phyloP scores from a whole-genome alignment of 2,329 filamentous ascomycete species.

The Aspergillus clavatus region DNA sequence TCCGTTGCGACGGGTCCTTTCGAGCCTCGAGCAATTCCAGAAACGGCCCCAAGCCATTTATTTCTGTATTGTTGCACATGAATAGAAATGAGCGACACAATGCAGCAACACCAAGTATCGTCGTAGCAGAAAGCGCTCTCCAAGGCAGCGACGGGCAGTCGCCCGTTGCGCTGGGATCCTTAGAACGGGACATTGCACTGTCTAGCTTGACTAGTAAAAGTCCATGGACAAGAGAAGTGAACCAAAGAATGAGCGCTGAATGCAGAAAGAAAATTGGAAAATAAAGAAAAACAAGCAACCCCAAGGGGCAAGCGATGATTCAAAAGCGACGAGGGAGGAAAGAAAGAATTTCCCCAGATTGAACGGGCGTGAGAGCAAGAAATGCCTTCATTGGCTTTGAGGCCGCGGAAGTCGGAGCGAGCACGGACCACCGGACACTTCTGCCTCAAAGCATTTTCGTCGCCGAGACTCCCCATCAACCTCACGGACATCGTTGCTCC shows the following conservation, averaged over 20 bases:
- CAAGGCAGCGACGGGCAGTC: constrained; percentile 49
- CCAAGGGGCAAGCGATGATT: constrained; percentile 1
- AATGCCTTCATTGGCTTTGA: constrained; percentile 15
- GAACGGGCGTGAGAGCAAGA: constrained; percentile 12
- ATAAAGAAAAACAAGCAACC: constrained; percentile 3
- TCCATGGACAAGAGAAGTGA: constrained; percentile 18
- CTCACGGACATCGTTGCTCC: constrained; percentile 10
- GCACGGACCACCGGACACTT: constrained; percentile 18
- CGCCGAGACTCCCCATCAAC: constrained; percentile 14
- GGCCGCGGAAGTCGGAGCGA: constrained; percentile 18
- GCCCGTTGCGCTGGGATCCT: constrained; percentile 40
- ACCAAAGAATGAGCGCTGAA: constrained; percentile 5
- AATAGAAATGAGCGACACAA: constrained; percentile 71
- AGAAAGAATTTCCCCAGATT: constrained; percentile 1
- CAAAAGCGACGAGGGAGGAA: not conserved
- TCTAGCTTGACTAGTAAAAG: constrained; percentile 16
- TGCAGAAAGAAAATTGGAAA: not conserved
- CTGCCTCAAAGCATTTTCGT: constrained; percentile 19
- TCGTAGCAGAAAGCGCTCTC: constrained; percentile 66
- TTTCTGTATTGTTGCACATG: constrained; percentile 68
- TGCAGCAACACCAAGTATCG: constrained; percentile 68
- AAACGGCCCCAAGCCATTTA: constrained; percentile 71
- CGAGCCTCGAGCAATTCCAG: constrained; percentile 70
- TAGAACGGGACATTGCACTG: constrained; percentile 24
- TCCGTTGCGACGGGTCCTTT: constrained; percentile 59